Conservation (phyloP, 208 protist genomes). For the Trypanosoma melophagium region DNA sequence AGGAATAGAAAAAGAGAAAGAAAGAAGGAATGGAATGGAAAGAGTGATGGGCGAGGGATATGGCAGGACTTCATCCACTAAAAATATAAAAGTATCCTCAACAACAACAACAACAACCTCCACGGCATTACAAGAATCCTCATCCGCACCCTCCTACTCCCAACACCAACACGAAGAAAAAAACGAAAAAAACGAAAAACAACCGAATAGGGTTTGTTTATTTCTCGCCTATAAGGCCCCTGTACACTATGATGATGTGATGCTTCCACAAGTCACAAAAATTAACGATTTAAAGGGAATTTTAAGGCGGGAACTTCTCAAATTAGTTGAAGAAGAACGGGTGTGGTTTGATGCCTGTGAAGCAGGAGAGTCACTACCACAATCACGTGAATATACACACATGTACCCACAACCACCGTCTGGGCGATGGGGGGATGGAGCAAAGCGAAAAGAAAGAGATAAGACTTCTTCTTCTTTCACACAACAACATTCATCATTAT, state of each 20-base stretch:
- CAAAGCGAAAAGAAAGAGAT: too few species aligned
- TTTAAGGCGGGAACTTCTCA: constrained; percentile 46
- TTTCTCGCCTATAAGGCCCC: constrained; percentile 76
- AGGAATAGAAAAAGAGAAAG: background rate
- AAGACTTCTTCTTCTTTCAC: too few species aligned
- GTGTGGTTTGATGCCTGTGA: background rate
- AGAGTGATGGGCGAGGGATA: background rate
- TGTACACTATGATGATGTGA: constrained; percentile 86
- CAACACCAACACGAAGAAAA: too few species aligned
- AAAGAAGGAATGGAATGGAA: constrained; percentile 1
- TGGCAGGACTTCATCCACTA: background rate
- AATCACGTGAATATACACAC: too few species aligned
- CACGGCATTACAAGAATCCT: background rate
- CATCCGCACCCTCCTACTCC: background rate
- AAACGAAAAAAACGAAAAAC: background rate
- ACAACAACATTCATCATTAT: too few species aligned
- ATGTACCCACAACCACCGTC: too few species aligned
- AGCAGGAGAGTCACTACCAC: background rate
- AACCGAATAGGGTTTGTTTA: constrained; percentile 38
- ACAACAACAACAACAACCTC: background rate
- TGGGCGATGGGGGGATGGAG: too few species aligned
- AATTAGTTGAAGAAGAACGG: constrained; percentile 25
- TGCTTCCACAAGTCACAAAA: constrained; percentile 28
- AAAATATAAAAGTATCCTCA: too few species aligned
- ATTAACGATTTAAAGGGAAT: constrained; percentile 41